A percentile compares a stretch with the other conserved stretches of the same genome.
These are phyloP conservation scores for Pleurotus cornucopiae DNA, from an alignment of 768 basidiomycete genomes.

Conservation along the genomic window DNA sequence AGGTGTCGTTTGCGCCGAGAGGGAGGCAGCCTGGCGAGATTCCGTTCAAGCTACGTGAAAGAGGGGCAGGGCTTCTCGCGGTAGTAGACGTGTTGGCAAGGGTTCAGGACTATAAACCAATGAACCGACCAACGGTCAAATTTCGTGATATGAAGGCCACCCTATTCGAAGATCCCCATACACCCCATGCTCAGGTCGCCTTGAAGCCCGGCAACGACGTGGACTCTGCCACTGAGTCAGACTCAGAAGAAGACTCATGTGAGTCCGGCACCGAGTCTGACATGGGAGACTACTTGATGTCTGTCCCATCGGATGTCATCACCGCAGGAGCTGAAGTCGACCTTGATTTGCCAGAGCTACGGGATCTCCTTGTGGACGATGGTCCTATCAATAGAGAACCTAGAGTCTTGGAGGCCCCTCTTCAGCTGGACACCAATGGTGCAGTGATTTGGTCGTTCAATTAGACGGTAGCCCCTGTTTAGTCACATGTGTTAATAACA, in stretches of 20 bases:
- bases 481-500: background rate
- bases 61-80: background rate
- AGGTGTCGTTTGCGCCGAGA: background rate
- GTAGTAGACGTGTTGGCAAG: background rate
- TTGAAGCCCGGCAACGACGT: too few species aligned
- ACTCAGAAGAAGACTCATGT: too few species aligned
- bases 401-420: background rate
- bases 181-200: background rate
- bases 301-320: background rate
- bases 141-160: background rate
- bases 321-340: background rate
- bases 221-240: too few species aligned
- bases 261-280: too few species aligned
- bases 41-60: background rate
- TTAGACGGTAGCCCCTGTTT: background rate
- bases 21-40: background rate
- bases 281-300: background rate
- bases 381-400: background rate
- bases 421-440: too few species aligned
- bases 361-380: background rate
- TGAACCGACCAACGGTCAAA: constrained; percentile 1
- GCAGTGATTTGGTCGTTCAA: background rate
- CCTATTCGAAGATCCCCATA: background rate
- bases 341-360: background rate
- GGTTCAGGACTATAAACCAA: too few species aligned